Base-by-base conservation (phyloP, 495 filamentous ascomycete species). In the Lentithecium fluviatile region DNA sequence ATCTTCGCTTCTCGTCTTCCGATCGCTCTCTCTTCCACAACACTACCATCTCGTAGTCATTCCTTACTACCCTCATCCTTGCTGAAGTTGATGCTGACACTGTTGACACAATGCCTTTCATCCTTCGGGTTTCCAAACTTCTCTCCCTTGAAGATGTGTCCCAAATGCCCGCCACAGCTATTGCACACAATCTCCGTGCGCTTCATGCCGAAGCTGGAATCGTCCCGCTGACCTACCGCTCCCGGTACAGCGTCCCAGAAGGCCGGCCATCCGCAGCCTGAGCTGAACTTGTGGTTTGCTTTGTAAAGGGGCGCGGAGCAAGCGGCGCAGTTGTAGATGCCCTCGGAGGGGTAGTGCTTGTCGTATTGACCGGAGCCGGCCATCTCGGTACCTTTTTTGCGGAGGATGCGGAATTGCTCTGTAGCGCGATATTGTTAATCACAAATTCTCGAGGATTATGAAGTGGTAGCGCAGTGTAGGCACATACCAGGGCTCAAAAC, bases 71-170 rank as follows among this genome's bases (percentile, higher is more conserved):
- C 29, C 12, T 60, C 65, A 21, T 67, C 65, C 8, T 48, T 13
- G 20, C 38, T 77, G 72, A 98, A 98, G 54, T 82, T 92, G 77
- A 98, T 78, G 73, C 89, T 95, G 20, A 97, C 75, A 64, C 90
- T 94, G 71, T 98, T 98, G 49, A 98, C 94, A 73, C 94, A 98
- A 77, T 98, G 94, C 51, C 94, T 78, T 84, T 97, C 92, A 73
- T 98, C 88, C 46, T 92, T 97, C 45, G 94, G 91, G 17, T 90
- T 97, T 10, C 79, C 71, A 74, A 85, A 54, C 38, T 91, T 90
- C 74, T 98, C 94, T 7, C 94, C 94, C 79, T 96, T 95, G 70
- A 98, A 98, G 36, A 97, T 91, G 79, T 98, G 94, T 23, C 94
- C 94, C 52, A 98, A 73, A 79, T 98, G 94, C 2, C 94, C 94